Evolutionary conservation across 2,329 filamentous ascomycete species (phyloP).

Genomic region (Scedosporium apiospermum): DNA sequence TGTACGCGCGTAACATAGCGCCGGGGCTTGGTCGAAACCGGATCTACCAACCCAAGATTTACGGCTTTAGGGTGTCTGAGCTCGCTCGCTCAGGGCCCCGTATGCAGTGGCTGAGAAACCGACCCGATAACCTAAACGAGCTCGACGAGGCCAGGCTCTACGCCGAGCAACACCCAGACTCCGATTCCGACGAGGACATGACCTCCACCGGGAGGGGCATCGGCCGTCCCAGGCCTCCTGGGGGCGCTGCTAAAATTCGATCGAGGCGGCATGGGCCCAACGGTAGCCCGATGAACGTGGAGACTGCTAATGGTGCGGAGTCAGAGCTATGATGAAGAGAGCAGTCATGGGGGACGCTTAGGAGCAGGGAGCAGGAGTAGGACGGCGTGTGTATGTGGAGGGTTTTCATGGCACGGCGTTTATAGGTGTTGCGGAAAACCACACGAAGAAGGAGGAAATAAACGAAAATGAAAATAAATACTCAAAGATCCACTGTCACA

Average conservation of each 20-base stretch:
- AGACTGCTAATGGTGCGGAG: constrained; percentile 4
- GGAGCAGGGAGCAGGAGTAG: neutral
- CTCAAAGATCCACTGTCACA: neutral
- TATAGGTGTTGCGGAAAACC: constrained; percentile 2
- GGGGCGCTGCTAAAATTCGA: neutral
- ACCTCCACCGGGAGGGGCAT: neutral
- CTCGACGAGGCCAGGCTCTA: constrained; percentile 66
- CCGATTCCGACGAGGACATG: constrained; percentile 40
- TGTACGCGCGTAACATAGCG: constrained; percentile 77
- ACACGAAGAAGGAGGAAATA: neutral
- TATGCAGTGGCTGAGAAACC: constrained; percentile 92
- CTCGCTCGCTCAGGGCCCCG: constrained; percentile 80
- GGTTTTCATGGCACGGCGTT: constrained; percentile 5
- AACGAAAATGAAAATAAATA: neutral
- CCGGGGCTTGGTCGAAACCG: constrained; percentile 73
- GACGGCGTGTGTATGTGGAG: neutral
- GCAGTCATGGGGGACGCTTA: neutral
- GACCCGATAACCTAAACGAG: constrained; percentile 69
- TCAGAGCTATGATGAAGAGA: constrained; percentile 3
- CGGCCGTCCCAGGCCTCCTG: neutral
- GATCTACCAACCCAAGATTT: constrained; percentile 93
- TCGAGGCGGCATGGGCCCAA: neutral
- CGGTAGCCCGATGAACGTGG: constrained; percentile 7
- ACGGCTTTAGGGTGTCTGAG: constrained; percentile 91
- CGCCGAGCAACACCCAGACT: constrained; percentile 42